Evolutionary conservation across 2,329 filamentous ascomycete genomes (phyloP), one percentile per base, ranked within the genome.

Genomic region (Fusarium citri): DNA sequence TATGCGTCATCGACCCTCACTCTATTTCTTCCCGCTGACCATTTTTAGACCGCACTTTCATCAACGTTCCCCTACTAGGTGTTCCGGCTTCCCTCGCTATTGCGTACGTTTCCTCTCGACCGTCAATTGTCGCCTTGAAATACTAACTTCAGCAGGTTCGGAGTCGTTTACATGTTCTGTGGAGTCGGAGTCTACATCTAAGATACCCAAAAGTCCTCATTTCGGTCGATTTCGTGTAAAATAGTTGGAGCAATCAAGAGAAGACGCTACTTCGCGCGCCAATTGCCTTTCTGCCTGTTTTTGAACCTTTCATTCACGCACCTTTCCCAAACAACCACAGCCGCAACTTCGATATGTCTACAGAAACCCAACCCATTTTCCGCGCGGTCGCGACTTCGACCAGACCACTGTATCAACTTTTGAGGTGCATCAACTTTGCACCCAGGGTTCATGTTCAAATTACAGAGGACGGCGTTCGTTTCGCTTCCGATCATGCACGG

Each of bases 141-240:
- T 54, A 45, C 55, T 78, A 78, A 56, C 74, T 15, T 30, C 28
- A 25, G 14, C 77, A 98, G 95, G 53, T 92, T 97, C 81, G 96
- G 96, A 75, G 91, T 95, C 53, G 94, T 99, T 47, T 98, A 96
- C 83, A 97, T 98, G 92, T 98, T 99, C 83, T 99, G 96, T 83
- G 96, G 94, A 65, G 96, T 96, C 79, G 96, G 96, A 80, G 96
- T 99, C 78, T 98, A 99, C 90, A 94, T 99, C 81, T 99, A 89
- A 85, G 80, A 88, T 83, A 84, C 82, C 76, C 54, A 74, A 75
- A 76, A 76, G 64, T 70, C 65, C 78, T 79, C 60, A 34, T 64
- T 72, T 72, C 72, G 72, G 69, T 71, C 72, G 72, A 66, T 73
- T 70, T 72, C 69, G 67, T 80, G 78, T 80, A 81, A 68, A 78